Percentiles rank a stretch among this genome's conserved stretches.
These are phyloP conservation scores for Paramecium primaurelia DNA, from an alignment of 73 alveolate species.

Conservation along the genomic window DNA sequence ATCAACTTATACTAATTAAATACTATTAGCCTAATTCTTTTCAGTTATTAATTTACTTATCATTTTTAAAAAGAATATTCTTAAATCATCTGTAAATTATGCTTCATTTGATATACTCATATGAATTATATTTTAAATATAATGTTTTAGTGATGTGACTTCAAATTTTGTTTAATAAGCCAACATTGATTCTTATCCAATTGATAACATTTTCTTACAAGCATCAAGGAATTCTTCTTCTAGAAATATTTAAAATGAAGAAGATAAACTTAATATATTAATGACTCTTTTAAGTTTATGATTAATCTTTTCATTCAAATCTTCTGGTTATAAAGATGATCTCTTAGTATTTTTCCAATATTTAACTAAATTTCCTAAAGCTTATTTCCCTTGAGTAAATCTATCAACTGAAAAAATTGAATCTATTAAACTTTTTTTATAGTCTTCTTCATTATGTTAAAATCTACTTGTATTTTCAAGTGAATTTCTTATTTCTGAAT, in stretches of 20 bases:
- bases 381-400: neutral
- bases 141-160: neutral
- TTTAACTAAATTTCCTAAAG: neutral
- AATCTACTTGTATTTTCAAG: neutral
- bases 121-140: neutral
- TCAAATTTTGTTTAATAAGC: neutral
- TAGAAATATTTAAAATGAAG: neutral
- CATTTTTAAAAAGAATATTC: constrained; percentile 6
- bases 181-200: neutral
- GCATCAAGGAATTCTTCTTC: constrained; percentile 1
- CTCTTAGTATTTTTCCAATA: neutral
- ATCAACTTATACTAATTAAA: neutral
- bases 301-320: constrained; percentile 5
- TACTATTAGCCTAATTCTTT: neutral
- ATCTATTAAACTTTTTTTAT: neutral
- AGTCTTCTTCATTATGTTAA: neutral
- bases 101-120: neutral
- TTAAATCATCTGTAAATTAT: neutral
- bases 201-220: neutral
- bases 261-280: neutral
- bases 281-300: neutral
- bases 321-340: neutral
- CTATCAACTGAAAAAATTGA: neutral
- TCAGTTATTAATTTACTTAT: neutral
- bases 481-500: neutral